Conservation (phyloP, 2,329 filamentous ascomycete species). For the Ophiostoma novo-ulmi region DNA sequence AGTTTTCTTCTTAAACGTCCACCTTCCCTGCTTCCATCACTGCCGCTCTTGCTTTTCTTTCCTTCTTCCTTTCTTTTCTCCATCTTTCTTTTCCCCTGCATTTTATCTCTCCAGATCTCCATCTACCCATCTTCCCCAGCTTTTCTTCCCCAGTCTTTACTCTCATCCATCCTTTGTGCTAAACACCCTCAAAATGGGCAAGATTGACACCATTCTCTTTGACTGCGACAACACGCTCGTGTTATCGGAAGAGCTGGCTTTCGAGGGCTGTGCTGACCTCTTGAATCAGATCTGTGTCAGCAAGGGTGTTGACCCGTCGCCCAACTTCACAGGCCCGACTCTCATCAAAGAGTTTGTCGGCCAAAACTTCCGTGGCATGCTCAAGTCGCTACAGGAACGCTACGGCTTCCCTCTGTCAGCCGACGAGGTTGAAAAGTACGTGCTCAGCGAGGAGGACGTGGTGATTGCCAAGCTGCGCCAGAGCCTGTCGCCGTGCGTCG, state of each 20-base stretch:
- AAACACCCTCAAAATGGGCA: slow-evolving; percentile 22
- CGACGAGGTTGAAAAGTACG: slow-evolving; percentile 68
- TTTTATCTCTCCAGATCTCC: too few species aligned
- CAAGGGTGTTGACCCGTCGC: slow-evolving; percentile 50
- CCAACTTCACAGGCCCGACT: slow-evolving; percentile 65
- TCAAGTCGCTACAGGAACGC: slow-evolving; percentile 67
- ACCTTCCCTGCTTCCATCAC: background rate
- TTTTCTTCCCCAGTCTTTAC: background rate
- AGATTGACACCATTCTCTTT: slow-evolving; percentile 69
- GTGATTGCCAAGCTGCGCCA: slow-evolving; percentile 75
- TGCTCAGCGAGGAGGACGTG: slow-evolving; percentile 70
- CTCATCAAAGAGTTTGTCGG: slow-evolving; percentile 86
- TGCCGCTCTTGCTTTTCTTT: background rate
- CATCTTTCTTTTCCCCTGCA: background rate
- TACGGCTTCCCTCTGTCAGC: slow-evolving; percentile 65
- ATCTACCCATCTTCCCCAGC: slow-evolving; percentile 7
- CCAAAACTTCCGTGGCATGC: slow-evolving; percentile 92
- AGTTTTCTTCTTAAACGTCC: slow-evolving; percentile 8
- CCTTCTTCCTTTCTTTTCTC: background rate
- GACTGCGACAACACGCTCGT: slow-evolving; percentile 90
- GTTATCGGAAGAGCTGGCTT: slow-evolving; percentile 83
- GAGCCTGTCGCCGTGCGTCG: slow-evolving; percentile 62
- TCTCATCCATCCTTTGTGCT: background rate
- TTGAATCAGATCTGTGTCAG: slow-evolving; percentile 78
- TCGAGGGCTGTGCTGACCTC: slow-evolving; percentile 83